Evolutionary conservation across 805 yeast genomes (phyloP), one percentile per base, ranked within the genome.

Genomic region (Starmerella lactis-condensi): DNA sequence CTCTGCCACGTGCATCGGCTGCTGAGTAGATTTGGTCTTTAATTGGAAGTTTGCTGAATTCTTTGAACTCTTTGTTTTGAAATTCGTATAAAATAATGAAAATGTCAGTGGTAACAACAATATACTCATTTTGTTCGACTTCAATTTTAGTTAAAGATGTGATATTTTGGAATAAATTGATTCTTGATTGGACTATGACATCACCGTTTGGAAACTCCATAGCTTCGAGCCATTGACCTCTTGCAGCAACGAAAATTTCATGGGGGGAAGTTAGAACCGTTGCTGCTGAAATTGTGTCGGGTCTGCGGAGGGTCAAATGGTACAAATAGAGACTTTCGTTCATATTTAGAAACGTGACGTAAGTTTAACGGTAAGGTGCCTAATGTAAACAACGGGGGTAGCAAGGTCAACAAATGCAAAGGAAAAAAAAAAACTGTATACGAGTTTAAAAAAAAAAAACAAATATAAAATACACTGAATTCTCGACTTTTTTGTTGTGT

Each of bases 1-100:
- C 79, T 32, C 94, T 57, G 12, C 72, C 72, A 30, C 64, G 62
- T 0, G 79, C 73, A 48, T 83, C 94, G 1, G 69, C 66, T 0
- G 71, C 65, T 9, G 81, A 45, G 37, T 70, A 71, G 26, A n/a
- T n/a, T n/a, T n/a, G n/a, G n/a, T n/a, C n/a, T n/a, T n/a, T n/a
- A n/a, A n/a, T n/a, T n/a, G n/a, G n/a, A n/a, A n/a, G n/a, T n/a
- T n/a, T n/a, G n/a, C n/a, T 18, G 4, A 30, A 13, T 1, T 28
- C 14, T 11, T 14, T 17, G 6, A 30, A 5, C 2, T 31, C 37
- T 6, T 17, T 26, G 15, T 19, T 7, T 5, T 30, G 25, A 5
- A 30, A 25, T 15, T 17, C 24, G 12, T 11, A 22, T 3, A 19
- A 29, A 3, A 20, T 5, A 10, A 28, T 10, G 9, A 24, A 13